A percentile compares a stretch with the other conserved stretches of the same genome.
phyloP scores from a whole-genome alignment of 352 stramenopile species.

The Globisporangium megalacanthum region DNA sequence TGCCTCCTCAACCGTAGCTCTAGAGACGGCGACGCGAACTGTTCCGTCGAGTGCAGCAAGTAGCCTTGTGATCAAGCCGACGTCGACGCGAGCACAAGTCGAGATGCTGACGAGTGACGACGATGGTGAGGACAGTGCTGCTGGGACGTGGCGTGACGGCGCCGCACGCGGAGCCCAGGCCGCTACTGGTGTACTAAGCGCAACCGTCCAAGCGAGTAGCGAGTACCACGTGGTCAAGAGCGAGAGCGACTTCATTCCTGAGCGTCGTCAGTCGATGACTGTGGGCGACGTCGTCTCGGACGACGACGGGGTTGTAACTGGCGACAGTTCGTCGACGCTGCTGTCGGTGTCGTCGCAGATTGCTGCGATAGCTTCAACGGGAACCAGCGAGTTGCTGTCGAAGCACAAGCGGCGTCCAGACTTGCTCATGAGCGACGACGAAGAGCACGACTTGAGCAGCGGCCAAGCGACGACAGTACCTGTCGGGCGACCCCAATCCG shows the following conservation, averaged over 20 bases:
- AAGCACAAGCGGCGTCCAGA: not conserved
- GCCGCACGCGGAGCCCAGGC: not conserved
- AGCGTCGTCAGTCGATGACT: not conserved
- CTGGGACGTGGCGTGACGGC: not conserved
- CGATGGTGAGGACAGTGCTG: not conserved
- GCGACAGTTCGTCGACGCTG: too few relatives aligned
- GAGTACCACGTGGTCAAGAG: not conserved
- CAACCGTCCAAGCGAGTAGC: not conserved
- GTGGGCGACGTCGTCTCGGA: not conserved
- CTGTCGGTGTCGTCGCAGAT: not conserved
- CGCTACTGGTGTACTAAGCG: not conserved
- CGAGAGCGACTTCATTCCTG: not conserved
- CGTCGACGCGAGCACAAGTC: not conserved
- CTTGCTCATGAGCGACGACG: conserved; percentile 9
- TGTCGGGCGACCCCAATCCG: too few relatives aligned
- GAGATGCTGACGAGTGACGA: conserved; percentile 27
- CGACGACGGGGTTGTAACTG: not conserved
- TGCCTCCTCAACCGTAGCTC: not conserved
- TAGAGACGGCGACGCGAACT: not conserved
- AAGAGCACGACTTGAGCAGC: conserved; percentile 1
- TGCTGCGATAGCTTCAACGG: not conserved
- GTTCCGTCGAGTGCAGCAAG: not conserved
- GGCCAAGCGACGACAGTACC: not conserved
- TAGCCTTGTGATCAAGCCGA: not conserved
- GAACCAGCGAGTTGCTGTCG: not conserved